A percentile compares a stretch with the other conserved stretches of the same genome.
phyloP scores from a whole-genome alignment of 73 alveolate genomes.

The Paramecium bursaria region DNA sequence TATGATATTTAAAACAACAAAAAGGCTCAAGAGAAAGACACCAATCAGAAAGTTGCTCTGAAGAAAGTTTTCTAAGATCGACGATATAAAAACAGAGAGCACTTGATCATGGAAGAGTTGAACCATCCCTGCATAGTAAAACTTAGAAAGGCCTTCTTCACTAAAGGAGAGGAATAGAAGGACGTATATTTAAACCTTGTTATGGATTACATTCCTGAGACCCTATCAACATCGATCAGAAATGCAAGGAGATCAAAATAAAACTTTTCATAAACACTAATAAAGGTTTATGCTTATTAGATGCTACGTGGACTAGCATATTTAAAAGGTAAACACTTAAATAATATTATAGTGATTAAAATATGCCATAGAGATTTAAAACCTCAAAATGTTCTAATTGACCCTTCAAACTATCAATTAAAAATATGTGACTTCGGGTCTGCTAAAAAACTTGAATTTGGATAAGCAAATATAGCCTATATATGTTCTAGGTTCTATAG shows the following conservation, averaged over 20 bases:
- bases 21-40: conserved; percentile 79
- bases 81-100: conserved; percentile 92
- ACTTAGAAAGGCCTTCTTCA: conserved; percentile 85
- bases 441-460: conserved; percentile 85
- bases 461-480: conserved; percentile 87
- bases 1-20: conserved; percentile 25
- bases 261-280: conserved; percentile 78
- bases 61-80: conserved; percentile 87
- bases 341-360: conserved; percentile 65
- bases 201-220: conserved; percentile 94
- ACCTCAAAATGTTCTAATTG: conserved; percentile 79
- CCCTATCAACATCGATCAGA: conserved; percentile 80
- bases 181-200: conserved; percentile 89
- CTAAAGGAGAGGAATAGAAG: conserved; percentile 82
- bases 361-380: conserved; percentile 90
- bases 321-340: conserved; percentile 68
- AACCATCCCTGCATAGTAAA: conserved; percentile 86
- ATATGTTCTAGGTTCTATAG: conserved; percentile 84
- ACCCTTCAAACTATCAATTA: conserved; percentile 64
- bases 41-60: conserved; percentile 86
- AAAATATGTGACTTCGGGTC: conserved; percentile 90
- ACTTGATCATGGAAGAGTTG: conserved; percentile 85
- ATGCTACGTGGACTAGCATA: conserved; percentile 87
- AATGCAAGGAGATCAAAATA: conserved; percentile 77
- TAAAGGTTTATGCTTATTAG: conserved; percentile 91